Percentiles rank a stretch among this genome's conserved stretches.
Conservation (phyloP, 305 asterid species). For the Salvia sclarea region DNA sequence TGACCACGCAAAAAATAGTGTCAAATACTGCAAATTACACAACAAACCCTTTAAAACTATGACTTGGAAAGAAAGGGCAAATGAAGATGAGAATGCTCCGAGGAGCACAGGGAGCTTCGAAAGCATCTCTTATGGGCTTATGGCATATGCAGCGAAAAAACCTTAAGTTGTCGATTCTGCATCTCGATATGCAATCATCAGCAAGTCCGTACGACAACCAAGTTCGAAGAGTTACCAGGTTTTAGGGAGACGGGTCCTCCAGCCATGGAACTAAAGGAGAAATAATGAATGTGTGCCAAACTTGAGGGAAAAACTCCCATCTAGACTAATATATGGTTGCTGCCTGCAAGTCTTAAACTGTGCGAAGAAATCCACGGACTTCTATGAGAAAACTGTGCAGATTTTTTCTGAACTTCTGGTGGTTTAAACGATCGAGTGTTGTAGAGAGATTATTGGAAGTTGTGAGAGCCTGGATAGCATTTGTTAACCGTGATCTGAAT, state of each 20-base stretch:
- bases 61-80: neutral
- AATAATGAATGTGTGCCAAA: neutral
- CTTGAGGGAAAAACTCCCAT: neutral
- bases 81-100: neutral
- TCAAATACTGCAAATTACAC: neutral
- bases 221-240: neutral
- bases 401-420: conserved; percentile 86
- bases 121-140: neutral
- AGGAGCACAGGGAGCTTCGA: neutral
- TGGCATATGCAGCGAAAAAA: conserved; percentile 22
- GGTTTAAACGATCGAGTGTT: conserved; percentile 72
- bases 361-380: conserved; percentile 94
- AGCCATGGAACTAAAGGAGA: conserved; percentile 3
- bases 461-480: conserved; percentile 77
- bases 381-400: conserved; percentile 68
- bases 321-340: neutral
- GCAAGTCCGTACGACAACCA: conserved; percentile 10
- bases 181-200: neutral
- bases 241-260: neutral
- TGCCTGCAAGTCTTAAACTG: conserved; percentile 44
- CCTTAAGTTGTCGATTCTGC: conserved; percentile 17
- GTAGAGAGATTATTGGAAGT: conserved; percentile 74
- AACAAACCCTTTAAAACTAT: neutral
- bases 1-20: neutral
- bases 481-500: conserved; percentile 68